These are phyloP conservation scores for Apiospora pterosperma DNA, from an alignment of 2,329 filamentous ascomycete genomes.

Conservation along the genomic window DNA sequence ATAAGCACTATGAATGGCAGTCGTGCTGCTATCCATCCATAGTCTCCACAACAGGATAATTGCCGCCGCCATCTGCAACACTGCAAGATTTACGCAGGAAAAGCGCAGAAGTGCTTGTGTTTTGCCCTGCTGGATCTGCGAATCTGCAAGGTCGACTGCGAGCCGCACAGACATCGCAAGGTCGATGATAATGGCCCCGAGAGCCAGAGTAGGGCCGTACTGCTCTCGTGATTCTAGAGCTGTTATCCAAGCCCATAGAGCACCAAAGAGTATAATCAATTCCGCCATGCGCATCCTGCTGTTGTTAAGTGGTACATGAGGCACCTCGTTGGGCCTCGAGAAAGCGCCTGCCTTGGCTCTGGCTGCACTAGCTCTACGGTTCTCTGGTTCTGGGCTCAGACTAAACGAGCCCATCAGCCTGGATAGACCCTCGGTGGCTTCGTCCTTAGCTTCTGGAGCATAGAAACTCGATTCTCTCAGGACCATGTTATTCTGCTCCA, in stretches of 20 bases:
- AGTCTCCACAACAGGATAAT: constrained; percentile 24
- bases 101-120: constrained; percentile 17
- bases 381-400: constrained; percentile 23
- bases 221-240: constrained; percentile 21
- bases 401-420: constrained; percentile 31
- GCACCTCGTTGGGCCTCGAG: not conserved
- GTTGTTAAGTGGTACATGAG: constrained; percentile 1
- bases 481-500: not conserved
- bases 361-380: constrained; percentile 3
- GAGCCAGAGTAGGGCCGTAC: constrained; percentile 22
- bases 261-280: constrained; percentile 20
- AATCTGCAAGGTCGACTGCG: constrained; percentile 26
- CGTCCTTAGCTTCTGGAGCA: constrained; percentile 25
- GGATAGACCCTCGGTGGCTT: constrained; percentile 27
- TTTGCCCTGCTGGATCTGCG: constrained; percentile 16
- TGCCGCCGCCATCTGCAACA: constrained; percentile 20
- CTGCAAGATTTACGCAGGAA: constrained; percentile 24
- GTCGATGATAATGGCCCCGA: constrained; percentile 23
- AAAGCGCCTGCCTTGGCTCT: not conserved
- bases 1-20: constrained; percentile 17
- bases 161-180: constrained; percentile 28
- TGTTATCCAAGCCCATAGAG: constrained; percentile 23
- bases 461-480: constrained; percentile 19
- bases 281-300: constrained; percentile 20
- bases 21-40: constrained; percentile 19